phyloP scores from a whole-genome alignment of 805 yeast species.

The Wickerhamomyces sydowiorum region DNA sequence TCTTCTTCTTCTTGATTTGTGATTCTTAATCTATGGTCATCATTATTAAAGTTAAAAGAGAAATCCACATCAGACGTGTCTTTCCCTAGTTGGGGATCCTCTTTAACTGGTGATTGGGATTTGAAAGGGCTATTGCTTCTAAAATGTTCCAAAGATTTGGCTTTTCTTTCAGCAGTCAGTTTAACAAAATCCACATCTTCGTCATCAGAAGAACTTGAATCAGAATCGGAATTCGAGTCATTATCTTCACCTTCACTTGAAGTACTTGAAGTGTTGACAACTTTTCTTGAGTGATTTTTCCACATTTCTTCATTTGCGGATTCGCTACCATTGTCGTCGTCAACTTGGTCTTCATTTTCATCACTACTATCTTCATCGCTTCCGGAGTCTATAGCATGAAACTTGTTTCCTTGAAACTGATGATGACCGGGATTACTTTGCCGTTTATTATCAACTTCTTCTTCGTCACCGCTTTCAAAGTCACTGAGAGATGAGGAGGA shows the following conservation, averaged over 20 bases:
- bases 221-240: conserved; percentile 32
- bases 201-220: conserved; percentile 51
- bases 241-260: conserved; percentile 28
- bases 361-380: conserved; percentile 18
- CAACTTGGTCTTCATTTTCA: conserved; percentile 23
- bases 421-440: not conserved
- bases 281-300: conserved; percentile 21
- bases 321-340: conserved; percentile 15
- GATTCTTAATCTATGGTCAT: conserved; percentile 28
- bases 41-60: conserved; percentile 36
- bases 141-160: conserved; percentile 44
- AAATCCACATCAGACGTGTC: conserved; percentile 36
- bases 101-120: conserved; percentile 10
- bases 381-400: conserved; percentile 30
- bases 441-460: conserved; percentile 7
- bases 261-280: conserved; percentile 27
- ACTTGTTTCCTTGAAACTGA: conserved; percentile 8
- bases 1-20: conserved; percentile 28
- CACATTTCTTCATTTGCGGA: conserved; percentile 21
- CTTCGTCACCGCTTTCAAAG: conserved; percentile 27
- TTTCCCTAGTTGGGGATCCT: conserved; percentile 7
- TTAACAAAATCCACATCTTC: conserved; percentile 69
- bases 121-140: conserved; percentile 29
- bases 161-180: conserved; percentile 63
- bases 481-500: conserved; percentile 31